phyloP scores from a whole-genome alignment of 495 filamentous ascomycete genomes.

The Opeltia flavorubescens region DNA sequence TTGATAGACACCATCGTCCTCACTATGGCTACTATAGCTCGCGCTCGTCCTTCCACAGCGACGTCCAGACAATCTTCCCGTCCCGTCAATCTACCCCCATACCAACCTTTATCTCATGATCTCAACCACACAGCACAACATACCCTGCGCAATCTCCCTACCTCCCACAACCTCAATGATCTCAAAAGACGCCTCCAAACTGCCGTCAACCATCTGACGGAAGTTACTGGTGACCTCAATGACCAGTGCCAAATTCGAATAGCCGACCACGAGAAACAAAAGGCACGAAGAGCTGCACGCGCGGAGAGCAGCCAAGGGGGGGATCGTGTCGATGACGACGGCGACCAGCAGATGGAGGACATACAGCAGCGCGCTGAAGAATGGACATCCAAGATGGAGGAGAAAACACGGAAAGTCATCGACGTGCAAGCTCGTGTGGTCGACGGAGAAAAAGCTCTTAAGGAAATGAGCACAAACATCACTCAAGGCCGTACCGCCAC shows the following conservation, averaged over 20 bases:
- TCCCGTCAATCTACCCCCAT: constrained; percentile 34
- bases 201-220: constrained; percentile 25
- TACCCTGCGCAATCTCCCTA: constrained; percentile 22
- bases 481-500: constrained; percentile 13
- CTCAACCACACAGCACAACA: constrained; percentile 24
- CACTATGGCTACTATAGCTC: neutral
- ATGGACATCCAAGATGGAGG: constrained; percentile 26
- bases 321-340: constrained; percentile 4
- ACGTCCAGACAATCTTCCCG: neutral
- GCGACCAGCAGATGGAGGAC: constrained; percentile 15
- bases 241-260: constrained; percentile 26
- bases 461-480: constrained; percentile 15
- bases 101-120: constrained; percentile 41
- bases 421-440: constrained; percentile 26
- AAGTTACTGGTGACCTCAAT: constrained; percentile 33
- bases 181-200: constrained; percentile 25
- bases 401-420: constrained; percentile 24
- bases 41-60: neutral
- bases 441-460: constrained; percentile 20
- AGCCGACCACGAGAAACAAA: constrained; percentile 13
- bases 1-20: too few species aligned
- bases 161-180: constrained; percentile 18
- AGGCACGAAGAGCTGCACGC: constrained; percentile 4
- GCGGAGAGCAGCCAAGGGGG: constrained; percentile 2
- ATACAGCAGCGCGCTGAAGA: constrained; percentile 19